A percentile compares a stretch with the other conserved stretches of the same genome.
Conservation (phyloP, 148 eudicot genomes). For the Nepenthes mirabilis region DNA sequence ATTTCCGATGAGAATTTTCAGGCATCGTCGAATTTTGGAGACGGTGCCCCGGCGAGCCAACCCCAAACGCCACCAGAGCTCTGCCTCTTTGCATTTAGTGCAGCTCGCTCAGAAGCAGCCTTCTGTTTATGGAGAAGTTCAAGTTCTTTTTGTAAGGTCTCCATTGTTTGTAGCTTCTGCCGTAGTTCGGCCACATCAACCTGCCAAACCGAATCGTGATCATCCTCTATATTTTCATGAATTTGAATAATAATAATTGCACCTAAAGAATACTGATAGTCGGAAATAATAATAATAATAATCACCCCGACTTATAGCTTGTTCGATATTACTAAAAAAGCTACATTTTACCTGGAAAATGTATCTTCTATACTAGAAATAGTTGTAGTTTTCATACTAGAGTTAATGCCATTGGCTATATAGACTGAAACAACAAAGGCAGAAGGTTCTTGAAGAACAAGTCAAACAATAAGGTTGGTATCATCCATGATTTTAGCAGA, state of each 20-base stretch:
- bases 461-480: no score
- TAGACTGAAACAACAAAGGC: no score
- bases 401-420: no score
- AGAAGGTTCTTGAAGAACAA: no score
- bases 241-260: not conserved
- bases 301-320: not conserved
- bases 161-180: constrained; percentile 91
- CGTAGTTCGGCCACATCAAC: constrained; percentile 91
- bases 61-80: constrained; percentile 91
- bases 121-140: constrained; percentile 89
- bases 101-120: constrained; percentile 94
- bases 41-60: constrained; percentile 82
- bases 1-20: constrained; percentile 3
- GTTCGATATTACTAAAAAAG: not conserved
- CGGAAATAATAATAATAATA: no score
- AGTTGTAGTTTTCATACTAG: no score
- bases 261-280: not conserved
- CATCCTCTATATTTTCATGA: not conserved
- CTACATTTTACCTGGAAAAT: no score
- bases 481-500: no score
- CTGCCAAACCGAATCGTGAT: constrained; percentile 24
- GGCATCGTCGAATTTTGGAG: constrained; percentile 35
- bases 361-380: no score
- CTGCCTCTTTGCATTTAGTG: constrained; percentile 59
- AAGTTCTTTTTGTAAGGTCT: constrained; percentile 77